Conservation (phyloP, 768 basidiomycete genomes). For the Lactifluus volemus region DNA sequence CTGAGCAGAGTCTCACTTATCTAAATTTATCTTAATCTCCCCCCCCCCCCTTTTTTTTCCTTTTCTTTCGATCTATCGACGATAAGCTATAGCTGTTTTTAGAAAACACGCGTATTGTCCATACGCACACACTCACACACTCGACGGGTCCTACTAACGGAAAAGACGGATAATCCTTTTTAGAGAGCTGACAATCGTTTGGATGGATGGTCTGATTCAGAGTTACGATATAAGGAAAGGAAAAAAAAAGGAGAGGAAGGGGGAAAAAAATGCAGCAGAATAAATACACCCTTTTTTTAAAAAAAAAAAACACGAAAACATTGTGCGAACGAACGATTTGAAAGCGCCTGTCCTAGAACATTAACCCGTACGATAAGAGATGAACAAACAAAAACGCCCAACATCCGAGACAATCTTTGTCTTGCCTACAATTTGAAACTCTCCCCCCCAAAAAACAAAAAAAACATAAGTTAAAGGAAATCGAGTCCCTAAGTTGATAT, state of each 20-base stretch:
- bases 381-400: neutral
- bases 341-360: too few species aligned
- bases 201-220: slow-evolving; percentile 5
- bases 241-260: neutral
- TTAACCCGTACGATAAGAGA: neutral
- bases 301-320: neutral
- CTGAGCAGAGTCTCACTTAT: slow-evolving; percentile 28
- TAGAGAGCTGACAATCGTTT: neutral
- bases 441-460: neutral
- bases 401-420: too few species aligned
- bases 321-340: too few species aligned
- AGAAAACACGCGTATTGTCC: neutral
- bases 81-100: neutral
- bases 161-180: neutral
- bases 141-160: neutral
- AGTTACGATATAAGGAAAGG: neutral
- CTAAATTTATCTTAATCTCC: neutral
- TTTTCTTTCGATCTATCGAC: neutral
- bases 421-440: neutral
- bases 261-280: slow-evolving; percentile 12
- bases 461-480: slow-evolving; percentile 7
- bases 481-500: neutral
- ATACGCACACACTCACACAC: neutral
- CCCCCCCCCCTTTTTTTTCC: neutral
- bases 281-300: slow-evolving; percentile 1